phyloP scores from a whole-genome alignment of 768 basidiomycete genomes.

The Mycena kentingensis region DNA sequence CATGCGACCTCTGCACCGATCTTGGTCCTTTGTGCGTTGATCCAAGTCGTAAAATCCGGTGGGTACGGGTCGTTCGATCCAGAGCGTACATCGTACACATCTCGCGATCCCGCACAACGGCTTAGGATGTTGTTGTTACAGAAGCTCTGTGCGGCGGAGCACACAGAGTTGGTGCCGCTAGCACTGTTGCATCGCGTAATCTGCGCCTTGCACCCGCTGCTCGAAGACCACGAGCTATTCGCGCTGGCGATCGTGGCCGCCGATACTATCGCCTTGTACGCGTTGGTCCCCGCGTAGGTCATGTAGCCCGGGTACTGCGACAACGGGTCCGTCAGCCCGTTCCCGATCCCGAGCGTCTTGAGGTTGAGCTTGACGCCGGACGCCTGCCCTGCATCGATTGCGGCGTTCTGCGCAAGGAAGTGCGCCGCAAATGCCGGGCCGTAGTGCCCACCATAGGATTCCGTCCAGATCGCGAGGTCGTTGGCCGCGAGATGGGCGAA shows the following conservation, averaged over 20 bases:
- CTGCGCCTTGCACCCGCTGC: conserved; percentile 53
- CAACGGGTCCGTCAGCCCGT: conserved; percentile 55
- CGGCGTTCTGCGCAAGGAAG: conserved; percentile 61
- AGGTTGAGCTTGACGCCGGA: conserved; percentile 55
- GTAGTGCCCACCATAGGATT: conserved; percentile 75
- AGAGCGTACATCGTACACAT: conserved; percentile 46
- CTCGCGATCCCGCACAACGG: conserved; percentile 55
- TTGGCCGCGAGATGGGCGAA: conserved; percentile 49
- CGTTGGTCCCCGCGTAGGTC: conserved; percentile 53
- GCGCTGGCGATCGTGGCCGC: conserved; percentile 41
- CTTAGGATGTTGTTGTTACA: conserved; percentile 60
- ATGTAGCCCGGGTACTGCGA: conserved; percentile 62
- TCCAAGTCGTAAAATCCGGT: conserved; percentile 37
- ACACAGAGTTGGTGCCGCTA: conserved; percentile 47
- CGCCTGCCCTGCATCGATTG: conserved; percentile 48
- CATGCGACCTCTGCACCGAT: conserved; percentile 50
- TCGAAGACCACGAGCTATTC: conserved; percentile 44
- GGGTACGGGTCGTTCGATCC: conserved; percentile 26
- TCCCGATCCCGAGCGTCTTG: conserved; percentile 61
- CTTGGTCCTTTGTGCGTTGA: conserved; percentile 32
- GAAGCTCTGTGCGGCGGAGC: conserved; percentile 56
- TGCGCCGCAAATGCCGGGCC: conserved; percentile 69
- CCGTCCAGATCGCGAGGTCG: conserved; percentile 64
- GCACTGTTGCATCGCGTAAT: conserved; percentile 57
- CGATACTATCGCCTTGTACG: conserved; percentile 57